Evolutionary conservation across 225 moss, liverwort and hornwort genomes (phyloP), one percentile per base, ranked within the genome.

Genomic region (Rhytidiadelphus loreus): DNA sequence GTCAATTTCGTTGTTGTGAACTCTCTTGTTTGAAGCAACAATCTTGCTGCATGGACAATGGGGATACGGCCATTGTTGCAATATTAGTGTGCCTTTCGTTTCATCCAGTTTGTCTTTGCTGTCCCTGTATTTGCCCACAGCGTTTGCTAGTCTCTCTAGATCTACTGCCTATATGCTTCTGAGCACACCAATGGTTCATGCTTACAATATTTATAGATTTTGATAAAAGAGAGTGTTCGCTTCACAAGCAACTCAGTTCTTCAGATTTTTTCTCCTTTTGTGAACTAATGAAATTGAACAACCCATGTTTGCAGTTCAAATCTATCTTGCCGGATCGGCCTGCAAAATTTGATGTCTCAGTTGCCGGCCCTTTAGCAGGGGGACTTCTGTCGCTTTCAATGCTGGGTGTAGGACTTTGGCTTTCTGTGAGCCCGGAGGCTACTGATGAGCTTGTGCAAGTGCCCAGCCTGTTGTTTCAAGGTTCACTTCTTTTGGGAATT

Each of bases 281-380:
- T 81, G 23, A 77, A 82, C 77, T 86, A 37, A 85, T 76, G 85
- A 72, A 61, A 83, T 58, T 83, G 72, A 62, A 33, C 64, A 80
- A 84, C 17, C 50, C 48, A 12, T 83, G 75, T 88, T 85, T 92
- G 94, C 94, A 94, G 89, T 96, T 98, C 87, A 98, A 94, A 87
- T 96, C 96, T 88, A 86, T 96, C 86, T 95, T 95, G 86, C 96
- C 96, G 30, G 96, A 98, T 82, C 92, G 94, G 63, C 92, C 91
- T 66, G 95, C 96, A 58, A 98, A 96, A 88, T 98, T 96, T 83
- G 97, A 98, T 81, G 90, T 98, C 69, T 96, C 97, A 55, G 64
- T 95, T 86, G 97, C 96, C 80, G 97, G 97, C 75, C 97, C 97
- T 82, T 77, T 98, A 60, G 97, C 97, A 66, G 97, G 97, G 55